Evolutionary conservation across 2,329 filamentous ascomycete species (phyloP), one percentile per base, ranked within the genome.

Genomic region (Lachnellula arida): DNA sequence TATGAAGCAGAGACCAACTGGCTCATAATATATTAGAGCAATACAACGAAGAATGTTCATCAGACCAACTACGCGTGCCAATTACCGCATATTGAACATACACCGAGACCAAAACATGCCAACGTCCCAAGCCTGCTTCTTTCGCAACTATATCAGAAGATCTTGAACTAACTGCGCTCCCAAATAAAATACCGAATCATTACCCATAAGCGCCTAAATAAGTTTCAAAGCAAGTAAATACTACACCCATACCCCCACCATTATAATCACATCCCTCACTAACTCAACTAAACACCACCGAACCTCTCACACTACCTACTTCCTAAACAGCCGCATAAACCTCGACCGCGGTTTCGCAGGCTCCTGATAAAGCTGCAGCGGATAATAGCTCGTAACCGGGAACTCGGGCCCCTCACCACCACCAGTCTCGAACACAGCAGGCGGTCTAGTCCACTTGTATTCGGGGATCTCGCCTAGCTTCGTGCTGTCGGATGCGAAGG

Each of bases 401-500:
- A 60, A 66, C n/a, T 55, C 40, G 12, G 51, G 55, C 5, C 34
- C 46, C 11, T 32, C 25, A 8, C 7, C 7, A 8, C 43, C 46
- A 4, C 47, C n/a, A 46, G 35, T 46, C 47, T 25, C 53, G 37
- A 14, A 46, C 19, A 17, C 23, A 37, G 2, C 14, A 22, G 28
- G 28, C n/a, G 48, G 52, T 46, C 42, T 32, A 8, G 49, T 42
- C 65, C 63, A 65, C 46, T 63, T 67, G 39, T 60, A 46, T 40
- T 66, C 58, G n/a, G 65, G 67, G 17, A 76, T 71, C 59, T 77
- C 75, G n/a, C 75, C 74, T 4, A 78, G 61, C 55, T 77, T 77
- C 12, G 75, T 78, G 57, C 75, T 77, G 51, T 72, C 73, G 1
- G 75, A 75, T 5, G 72, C 71, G 46, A 71, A 72, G 3, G 74